These are phyloP conservation scores for Amylostereum areolatum DNA, from an alignment of 1,284 basidiomycete genomes.

Conservation along the genomic window DNA sequence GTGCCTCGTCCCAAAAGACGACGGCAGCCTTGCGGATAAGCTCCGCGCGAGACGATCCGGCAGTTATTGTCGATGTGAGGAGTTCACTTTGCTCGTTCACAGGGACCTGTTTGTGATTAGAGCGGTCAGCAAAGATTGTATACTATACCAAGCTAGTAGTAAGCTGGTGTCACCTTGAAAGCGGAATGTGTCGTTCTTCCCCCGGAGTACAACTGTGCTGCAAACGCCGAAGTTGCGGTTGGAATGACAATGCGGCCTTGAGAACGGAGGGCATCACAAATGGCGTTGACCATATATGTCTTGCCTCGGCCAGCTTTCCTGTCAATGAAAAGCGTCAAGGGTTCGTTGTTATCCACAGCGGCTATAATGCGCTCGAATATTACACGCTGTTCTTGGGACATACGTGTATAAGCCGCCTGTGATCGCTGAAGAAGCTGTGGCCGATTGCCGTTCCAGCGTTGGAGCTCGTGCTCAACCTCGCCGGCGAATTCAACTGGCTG, in stretches of 20 bases:
- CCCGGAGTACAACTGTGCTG: constrained; percentile 32
- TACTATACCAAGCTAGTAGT: not conserved
- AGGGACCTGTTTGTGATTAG: constrained; percentile 20
- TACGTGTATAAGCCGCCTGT: too few species aligned
- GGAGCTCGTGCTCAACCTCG: too few species aligned
- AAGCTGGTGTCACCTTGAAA: constrained; percentile 21
- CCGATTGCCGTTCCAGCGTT: too few species aligned
- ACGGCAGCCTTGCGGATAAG: constrained; percentile 23
- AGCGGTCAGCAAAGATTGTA: too few species aligned
- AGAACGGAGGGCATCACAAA: constrained; percentile 26
- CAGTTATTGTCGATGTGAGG: constrained; percentile 23
- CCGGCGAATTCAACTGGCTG: too few species aligned
- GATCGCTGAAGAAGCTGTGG: constrained; percentile 12
- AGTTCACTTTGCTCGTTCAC: constrained; percentile 27
- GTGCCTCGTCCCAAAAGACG: constrained; percentile 34
- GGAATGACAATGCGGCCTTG: constrained; percentile 25
- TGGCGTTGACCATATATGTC: constrained; percentile 28
- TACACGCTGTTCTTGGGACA: not conserved
- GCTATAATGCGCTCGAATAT: not conserved
- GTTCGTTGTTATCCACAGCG: not conserved
- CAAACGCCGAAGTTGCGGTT: constrained; percentile 32
- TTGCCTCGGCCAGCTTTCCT: constrained; percentile 36
- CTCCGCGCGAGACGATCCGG: constrained; percentile 21
- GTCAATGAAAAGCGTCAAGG: constrained; percentile 24
- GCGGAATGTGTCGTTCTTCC: constrained; percentile 32